These are phyloP conservation scores for Calycina herbarum DNA, from an alignment of 2,329 filamentous ascomycete genomes.

Conservation along the genomic window DNA sequence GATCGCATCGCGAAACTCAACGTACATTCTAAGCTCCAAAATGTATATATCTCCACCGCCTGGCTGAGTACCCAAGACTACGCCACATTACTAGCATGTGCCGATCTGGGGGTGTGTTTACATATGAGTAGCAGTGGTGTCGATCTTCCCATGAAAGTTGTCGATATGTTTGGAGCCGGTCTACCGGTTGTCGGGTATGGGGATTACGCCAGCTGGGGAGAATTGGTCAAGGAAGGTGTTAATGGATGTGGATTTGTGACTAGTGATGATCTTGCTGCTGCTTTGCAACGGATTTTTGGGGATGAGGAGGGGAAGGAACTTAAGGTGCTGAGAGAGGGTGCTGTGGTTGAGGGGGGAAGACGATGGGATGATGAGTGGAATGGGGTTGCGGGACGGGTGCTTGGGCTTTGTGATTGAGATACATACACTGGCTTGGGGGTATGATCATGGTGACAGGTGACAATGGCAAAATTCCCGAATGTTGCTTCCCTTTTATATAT, in stretches of 20 bases:
- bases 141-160: conserved; percentile 97
- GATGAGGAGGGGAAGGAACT: conserved; percentile 55
- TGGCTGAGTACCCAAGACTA: conserved; percentile 88
- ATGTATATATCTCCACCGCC: conserved; percentile 73
- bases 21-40: conserved; percentile 61
- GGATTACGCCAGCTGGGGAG: conserved; percentile 82
- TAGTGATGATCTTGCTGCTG: conserved; percentile 61
- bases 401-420: conserved; percentile 50
- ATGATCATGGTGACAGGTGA: too few species aligned
- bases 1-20: conserved; percentile 62
- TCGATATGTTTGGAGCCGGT: conserved; percentile 97
- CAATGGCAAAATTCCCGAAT: too few species aligned
- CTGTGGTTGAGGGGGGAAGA: conserved; percentile 68
- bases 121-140: conserved; percentile 94
- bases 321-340: conserved; percentile 63
- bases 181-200: conserved; percentile 87
- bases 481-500: too few species aligned
- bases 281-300: conserved; percentile 65
- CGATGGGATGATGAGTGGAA: conserved; percentile 96
- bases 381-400: conserved; percentile 70
- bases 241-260: conserved; percentile 87
- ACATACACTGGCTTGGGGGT: not conserved
- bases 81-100: conserved; percentile 76
- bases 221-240: conserved; percentile 82
- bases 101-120: conserved; percentile 86